phyloP scores from a whole-genome alignment of 805 yeast species.

The Ogataea neopini region DNA sequence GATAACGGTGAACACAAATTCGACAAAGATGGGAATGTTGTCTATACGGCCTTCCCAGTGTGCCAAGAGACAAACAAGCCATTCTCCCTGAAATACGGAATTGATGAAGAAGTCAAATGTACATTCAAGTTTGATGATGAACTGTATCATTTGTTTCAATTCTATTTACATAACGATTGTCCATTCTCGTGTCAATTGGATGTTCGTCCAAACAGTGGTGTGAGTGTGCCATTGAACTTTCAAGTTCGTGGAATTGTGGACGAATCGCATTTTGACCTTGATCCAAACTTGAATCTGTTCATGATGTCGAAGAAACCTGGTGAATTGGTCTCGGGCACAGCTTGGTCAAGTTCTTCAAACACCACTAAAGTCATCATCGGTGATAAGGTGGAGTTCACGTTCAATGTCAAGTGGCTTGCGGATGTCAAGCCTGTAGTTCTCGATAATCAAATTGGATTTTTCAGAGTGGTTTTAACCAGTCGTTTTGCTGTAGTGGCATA shows the following conservation, averaged over 20 bases:
- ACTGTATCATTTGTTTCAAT: constrained; percentile 68
- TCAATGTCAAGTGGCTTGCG: constrained; percentile 58
- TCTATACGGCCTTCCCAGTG: constrained; percentile 57
- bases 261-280: constrained; percentile 69
- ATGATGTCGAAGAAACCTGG: constrained; percentile 35
- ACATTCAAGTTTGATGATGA: constrained; percentile 64
- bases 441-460: constrained; percentile 14
- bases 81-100: constrained; percentile 53
- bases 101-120: constrained; percentile 55
- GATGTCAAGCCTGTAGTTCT: constrained; percentile 5
- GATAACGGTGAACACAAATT: constrained; percentile 77
- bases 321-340: constrained; percentile 53
- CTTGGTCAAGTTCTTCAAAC: constrained; percentile 62
- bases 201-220: constrained; percentile 44
- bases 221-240: constrained; percentile 59
- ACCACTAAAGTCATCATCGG: constrained; percentile 67
- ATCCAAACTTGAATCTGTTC: constrained; percentile 54
- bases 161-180: constrained; percentile 74
- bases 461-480: constrained; percentile 16
- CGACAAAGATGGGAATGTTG: constrained; percentile 58
- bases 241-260: constrained; percentile 67
- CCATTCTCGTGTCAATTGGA: constrained; percentile 73
- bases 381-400: constrained; percentile 54
- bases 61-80: constrained; percentile 69
- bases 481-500: constrained; percentile 10